A percentile compares a stretch with the other conserved stretches of the same genome.
Conservation (phyloP, 805 yeast species). For the Saccharomycopsis sp. region DNA sequence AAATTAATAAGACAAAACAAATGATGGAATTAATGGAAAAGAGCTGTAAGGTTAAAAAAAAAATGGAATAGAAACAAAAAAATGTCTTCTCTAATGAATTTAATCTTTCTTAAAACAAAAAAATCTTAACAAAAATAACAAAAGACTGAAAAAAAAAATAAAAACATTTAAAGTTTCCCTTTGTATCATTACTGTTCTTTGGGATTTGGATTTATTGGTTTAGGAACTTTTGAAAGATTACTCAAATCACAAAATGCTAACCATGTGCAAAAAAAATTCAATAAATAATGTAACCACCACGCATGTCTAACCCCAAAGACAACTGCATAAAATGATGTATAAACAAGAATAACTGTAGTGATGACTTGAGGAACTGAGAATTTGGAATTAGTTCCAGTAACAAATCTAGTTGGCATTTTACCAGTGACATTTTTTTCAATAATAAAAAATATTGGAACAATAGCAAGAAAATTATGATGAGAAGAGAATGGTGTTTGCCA, state of each 20-base stretch:
- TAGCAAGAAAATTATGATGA: slow-evolving; percentile 73
- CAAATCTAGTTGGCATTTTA: slow-evolving; percentile 17
- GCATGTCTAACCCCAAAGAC: slow-evolving; percentile 72
- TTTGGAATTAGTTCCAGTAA: slow-evolving; percentile 13
- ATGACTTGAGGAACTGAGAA: slow-evolving; percentile 20
- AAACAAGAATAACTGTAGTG: slow-evolving; percentile 29
- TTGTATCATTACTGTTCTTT: too few species aligned
- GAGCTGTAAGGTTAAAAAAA: too few species aligned
- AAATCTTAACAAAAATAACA: too few species aligned
- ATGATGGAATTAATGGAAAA: too few species aligned
- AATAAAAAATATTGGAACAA: slow-evolving; percentile 58
- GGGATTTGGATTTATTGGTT: too few species aligned
- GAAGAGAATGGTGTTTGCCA: slow-evolving; percentile 84
- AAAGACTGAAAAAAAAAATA: too few species aligned
- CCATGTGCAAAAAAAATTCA: slow-evolving; percentile 55
- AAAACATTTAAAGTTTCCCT: too few species aligned
- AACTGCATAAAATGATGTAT: slow-evolving; percentile 49
- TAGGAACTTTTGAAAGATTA: too few species aligned
- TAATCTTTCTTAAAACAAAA: too few species aligned
- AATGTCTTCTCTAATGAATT: too few species aligned
- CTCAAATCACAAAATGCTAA: slow-evolving; percentile 25
- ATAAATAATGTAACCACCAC: slow-evolving; percentile 74
- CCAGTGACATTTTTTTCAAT: slow-evolving; percentile 46
- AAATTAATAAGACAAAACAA: too few species aligned
- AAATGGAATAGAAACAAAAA: too few species aligned